phyloP scores from a whole-genome alignment of 768 basidiomycete species.

The Lenzites betulinus region DNA sequence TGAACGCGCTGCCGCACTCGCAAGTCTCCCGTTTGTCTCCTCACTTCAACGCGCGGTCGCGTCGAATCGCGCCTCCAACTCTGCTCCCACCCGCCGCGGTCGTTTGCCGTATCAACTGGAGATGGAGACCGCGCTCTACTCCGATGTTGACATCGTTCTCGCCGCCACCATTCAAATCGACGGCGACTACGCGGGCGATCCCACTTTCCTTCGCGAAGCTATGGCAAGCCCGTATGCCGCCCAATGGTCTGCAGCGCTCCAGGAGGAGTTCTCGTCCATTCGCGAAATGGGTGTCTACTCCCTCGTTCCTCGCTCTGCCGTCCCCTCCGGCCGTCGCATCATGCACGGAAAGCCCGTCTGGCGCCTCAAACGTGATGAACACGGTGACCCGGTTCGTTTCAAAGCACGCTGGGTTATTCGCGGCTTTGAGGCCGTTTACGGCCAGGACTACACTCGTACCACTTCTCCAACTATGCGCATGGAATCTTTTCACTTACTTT shows the following conservation, averaged over 20 bases:
- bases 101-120: background rate
- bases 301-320: conserved; percentile 27
- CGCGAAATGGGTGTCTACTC: conserved; percentile 22
- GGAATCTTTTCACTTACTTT: conserved; percentile 40
- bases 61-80: conserved; percentile 14
- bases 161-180: conserved; percentile 21
- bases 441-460: conserved; percentile 44
- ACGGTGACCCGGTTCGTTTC: conserved; percentile 20
- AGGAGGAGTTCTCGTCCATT: conserved; percentile 26
- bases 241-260: conserved; percentile 28
- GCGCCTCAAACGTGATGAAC: conserved; percentile 27
- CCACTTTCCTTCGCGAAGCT: conserved; percentile 24
- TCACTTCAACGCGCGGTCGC: background rate
- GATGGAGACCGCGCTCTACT: background rate
- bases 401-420: conserved; percentile 45
- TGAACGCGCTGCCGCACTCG: background rate
- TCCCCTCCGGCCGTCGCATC: conserved; percentile 4
- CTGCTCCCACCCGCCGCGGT: background rate
- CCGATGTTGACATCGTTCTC: conserved; percentile 6
- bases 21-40: conserved; percentile 3
- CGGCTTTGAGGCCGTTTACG: conserved; percentile 44
- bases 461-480: conserved; percentile 43
- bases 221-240: conserved; percentile 18
- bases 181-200: conserved; percentile 26
- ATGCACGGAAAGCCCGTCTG: conserved; percentile 30